A percentile compares a stretch with the other conserved stretches of the same genome.
phyloP scores from a whole-genome alignment of 495 filamentous ascomycete species.

The Schizothecium vesticola region DNA sequence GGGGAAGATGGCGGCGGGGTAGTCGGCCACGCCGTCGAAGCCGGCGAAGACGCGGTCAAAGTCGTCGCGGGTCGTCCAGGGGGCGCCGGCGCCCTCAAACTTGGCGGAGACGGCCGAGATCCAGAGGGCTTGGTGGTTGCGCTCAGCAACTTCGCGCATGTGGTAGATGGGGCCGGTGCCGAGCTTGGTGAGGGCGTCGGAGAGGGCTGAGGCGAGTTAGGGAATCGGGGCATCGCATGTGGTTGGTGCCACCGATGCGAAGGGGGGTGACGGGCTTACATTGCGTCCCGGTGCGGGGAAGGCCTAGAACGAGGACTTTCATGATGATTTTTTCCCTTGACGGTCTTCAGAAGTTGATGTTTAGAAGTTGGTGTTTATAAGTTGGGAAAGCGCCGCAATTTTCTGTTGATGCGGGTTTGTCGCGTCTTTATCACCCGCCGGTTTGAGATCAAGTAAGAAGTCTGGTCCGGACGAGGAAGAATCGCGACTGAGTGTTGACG shows the following conservation, averaged over 20 bases:
- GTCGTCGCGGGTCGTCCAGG: constrained; percentile 18
- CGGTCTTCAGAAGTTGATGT: neutral
- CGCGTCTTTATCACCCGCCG: neutral
- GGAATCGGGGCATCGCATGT: neutral
- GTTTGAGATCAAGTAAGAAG: neutral
- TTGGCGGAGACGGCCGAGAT: constrained; percentile 26
- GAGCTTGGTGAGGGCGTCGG: constrained; percentile 25
- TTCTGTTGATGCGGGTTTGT: neutral
- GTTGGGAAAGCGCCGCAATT: neutral
- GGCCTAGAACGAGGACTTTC: constrained; percentile 7
- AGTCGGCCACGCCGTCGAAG: constrained; percentile 29
- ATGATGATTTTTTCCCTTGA: neutral
- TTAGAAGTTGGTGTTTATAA: neutral
- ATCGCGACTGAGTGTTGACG: neutral
- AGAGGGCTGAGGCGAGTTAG: constrained; percentile 17
- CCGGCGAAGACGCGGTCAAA: constrained; percentile 24
- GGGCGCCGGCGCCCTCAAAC: constrained; percentile 20
- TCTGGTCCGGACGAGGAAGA: too few relatives aligned
- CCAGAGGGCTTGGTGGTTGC: constrained; percentile 25
- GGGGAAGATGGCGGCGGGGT: constrained; percentile 37
- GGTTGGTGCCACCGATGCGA: neutral
- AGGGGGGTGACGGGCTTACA: neutral
- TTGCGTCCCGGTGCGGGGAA: constrained; percentile 8
- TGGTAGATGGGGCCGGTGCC: constrained; percentile 30
- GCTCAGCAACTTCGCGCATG: constrained; percentile 31